phyloP scores from a whole-genome alignment of 148 eudicot species.

The Polygonum aviculare region DNA sequence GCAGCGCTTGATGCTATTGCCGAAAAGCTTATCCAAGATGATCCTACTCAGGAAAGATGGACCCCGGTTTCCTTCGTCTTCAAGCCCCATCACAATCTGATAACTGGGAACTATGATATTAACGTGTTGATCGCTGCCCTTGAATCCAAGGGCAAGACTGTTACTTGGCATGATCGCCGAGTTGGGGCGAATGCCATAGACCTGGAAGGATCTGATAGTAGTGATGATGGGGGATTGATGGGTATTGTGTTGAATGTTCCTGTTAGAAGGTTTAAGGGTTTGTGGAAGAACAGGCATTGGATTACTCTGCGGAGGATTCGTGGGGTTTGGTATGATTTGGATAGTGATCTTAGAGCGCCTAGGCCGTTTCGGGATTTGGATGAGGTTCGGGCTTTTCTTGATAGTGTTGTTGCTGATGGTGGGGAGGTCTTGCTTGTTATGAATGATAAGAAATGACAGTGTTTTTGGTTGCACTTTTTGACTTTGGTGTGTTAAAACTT shows the following conservation, averaged over 20 bases:
- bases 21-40: conserved; percentile 45
- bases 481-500: background rate
- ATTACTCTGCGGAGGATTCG: conserved; percentile 58
- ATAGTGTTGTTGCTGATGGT: conserved; percentile 38
- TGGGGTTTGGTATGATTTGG: conserved; percentile 87
- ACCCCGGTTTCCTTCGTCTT: conserved; percentile 67
- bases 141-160: conserved; percentile 63
- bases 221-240: conserved; percentile 37
- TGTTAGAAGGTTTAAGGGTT: conserved; percentile 48
- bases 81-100: conserved; percentile 74
- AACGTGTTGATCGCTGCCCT: conserved; percentile 78
- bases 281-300: conserved; percentile 84
- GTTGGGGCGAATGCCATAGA: conserved; percentile 47
- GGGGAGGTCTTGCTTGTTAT: conserved; percentile 71
- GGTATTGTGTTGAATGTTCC: conserved; percentile 77
- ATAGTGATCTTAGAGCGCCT: conserved; percentile 76
- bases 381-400: conserved; percentile 62
- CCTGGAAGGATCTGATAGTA: conserved; percentile 41
- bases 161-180: conserved; percentile 83
- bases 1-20: conserved; percentile 54
- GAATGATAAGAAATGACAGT: conserved; percentile 31
- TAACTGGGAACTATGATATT: conserved; percentile 88
- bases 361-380: conserved; percentile 33
- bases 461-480: background rate
- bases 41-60: conserved; percentile 62